These are phyloP conservation scores for Endothia cerciana DNA, from an alignment of 2,329 filamentous ascomycete genomes.

Conservation along the genomic window DNA sequence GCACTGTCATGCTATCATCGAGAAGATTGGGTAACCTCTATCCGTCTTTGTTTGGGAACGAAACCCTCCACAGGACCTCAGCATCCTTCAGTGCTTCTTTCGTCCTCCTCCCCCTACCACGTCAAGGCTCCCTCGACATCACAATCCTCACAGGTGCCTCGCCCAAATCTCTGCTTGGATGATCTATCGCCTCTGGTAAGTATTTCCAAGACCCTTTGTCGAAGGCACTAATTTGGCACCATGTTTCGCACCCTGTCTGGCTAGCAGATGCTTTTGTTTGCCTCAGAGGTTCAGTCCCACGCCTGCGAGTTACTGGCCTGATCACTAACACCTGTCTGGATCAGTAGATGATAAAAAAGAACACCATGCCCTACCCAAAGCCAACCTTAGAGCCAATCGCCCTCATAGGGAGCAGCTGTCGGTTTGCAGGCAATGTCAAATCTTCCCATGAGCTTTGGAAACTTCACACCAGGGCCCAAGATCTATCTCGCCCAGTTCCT, in stretches of 20 bases:
- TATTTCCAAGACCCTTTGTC: not conserved
- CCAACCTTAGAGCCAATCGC: conserved; percentile 35
- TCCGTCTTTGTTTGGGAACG: too few species aligned
- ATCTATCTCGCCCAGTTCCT: conserved; percentile 37
- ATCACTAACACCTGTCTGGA: not conserved
- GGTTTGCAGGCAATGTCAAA: conserved; percentile 38
- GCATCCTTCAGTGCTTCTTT: too few species aligned
- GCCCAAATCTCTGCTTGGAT: too few species aligned
- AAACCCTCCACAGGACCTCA: too few species aligned
- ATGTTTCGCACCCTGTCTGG: not conserved
- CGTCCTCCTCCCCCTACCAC: too few species aligned
- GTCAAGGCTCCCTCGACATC: too few species aligned
- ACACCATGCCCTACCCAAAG: conserved; percentile 25
- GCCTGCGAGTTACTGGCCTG: not conserved
- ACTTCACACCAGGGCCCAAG: conserved; percentile 35
- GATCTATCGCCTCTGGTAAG: not conserved
- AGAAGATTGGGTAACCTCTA: too few species aligned
- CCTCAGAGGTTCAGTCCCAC: not conserved
- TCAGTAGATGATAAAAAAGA: not conserved
- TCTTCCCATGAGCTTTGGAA: conserved; percentile 40
- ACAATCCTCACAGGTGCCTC: not conserved
- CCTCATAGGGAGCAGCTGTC: conserved; percentile 38
- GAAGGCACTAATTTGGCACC: not conserved
- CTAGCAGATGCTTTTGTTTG: not conserved
- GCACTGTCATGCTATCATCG: too few species aligned